phyloP scores from a whole-genome alignment of 495 filamentous ascomycete species.

The Aspergillus sparsus region DNA sequence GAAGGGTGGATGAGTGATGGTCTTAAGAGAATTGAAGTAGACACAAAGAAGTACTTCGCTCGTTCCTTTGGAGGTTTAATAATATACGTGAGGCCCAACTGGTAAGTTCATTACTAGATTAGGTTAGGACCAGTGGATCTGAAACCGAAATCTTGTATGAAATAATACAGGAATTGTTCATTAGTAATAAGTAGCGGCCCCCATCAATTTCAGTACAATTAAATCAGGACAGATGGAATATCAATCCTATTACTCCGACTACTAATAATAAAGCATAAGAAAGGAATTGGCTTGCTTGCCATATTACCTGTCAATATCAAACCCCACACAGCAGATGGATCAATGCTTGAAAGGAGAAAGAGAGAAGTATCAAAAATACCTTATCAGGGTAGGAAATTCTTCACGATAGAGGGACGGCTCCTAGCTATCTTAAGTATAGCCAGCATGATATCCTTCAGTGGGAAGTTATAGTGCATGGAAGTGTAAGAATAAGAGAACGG shows the following conservation, averaged over 20 bases:
- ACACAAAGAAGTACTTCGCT: slow-evolving; percentile 4
- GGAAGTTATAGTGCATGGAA: too few relatives aligned
- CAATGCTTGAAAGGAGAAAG: neutral
- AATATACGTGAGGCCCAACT: slow-evolving; percentile 10
- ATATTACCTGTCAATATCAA: too few relatives aligned
- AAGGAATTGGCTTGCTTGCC: too few relatives aligned
- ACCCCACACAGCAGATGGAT: neutral
- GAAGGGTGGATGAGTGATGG: slow-evolving; percentile 1
- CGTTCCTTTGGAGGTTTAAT: slow-evolving; percentile 5
- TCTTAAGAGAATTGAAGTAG: slow-evolving; percentile 7
- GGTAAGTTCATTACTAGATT: slow-evolving; percentile 13
- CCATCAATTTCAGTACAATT: neutral
- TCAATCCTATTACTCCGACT: neutral
- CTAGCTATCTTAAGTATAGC: neutral
- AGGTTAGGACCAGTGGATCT: slow-evolving; percentile 10
- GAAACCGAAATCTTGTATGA: slow-evolving; percentile 10
- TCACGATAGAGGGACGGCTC: neutral
- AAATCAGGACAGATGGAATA: neutral
- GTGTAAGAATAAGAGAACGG: too few relatives aligned
- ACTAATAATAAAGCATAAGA: neutral
- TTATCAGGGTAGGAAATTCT: neutral
- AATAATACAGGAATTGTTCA: slow-evolving; percentile 5
- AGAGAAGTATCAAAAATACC: neutral
- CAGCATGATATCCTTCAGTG: too few relatives aligned
- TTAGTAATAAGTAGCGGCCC: neutral